phyloP scores from a whole-genome alignment of 1,284 basidiomycete genomes.

The Fomitopsis pinicola region DNA sequence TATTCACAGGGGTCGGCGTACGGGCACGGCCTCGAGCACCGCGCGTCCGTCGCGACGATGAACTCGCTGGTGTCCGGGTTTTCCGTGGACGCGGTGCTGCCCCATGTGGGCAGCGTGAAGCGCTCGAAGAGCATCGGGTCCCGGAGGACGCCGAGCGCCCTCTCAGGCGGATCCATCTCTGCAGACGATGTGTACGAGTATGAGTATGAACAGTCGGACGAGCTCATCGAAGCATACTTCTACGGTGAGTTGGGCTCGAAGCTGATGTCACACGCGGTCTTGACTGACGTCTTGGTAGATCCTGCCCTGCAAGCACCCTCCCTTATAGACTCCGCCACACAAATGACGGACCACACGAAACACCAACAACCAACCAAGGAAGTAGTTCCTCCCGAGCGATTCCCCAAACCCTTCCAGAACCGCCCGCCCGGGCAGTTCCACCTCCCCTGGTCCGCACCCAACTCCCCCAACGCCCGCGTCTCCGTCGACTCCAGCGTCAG shows the following conservation, averaged over 20 bases:
- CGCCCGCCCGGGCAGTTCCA: conserved; percentile 29
- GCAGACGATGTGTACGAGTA: conserved; percentile 35
- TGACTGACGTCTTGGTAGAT: conserved; percentile 15
- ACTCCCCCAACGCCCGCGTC: conserved; percentile 21
- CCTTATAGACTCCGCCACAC: conserved; percentile 2
- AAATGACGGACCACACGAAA: conserved; percentile 12
- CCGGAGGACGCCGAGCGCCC: conserved; percentile 23
- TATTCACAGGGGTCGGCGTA: conserved; percentile 7
- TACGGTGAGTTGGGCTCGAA: conserved; percentile 33
- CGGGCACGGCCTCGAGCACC: not conserved
- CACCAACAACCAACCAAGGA: conserved; percentile 10
- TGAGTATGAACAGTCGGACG: conserved; percentile 40
- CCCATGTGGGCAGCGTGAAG: conserved; percentile 12
- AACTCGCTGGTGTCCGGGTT: conserved; percentile 54
- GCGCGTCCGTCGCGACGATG: conserved; percentile 51
- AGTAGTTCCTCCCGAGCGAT: conserved; percentile 23
- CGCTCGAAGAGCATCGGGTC: conserved; percentile 15
- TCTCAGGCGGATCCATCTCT: conserved; percentile 11
- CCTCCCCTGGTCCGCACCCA: conserved; percentile 24
- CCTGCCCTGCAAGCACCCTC: conserved; percentile 16
- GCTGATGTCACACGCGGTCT: not conserved
- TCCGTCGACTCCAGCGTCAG: not conserved
- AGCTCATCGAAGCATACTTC: conserved; percentile 44
- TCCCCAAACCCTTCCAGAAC: conserved; percentile 29
- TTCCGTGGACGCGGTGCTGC: conserved; percentile 53